Conservation (phyloP, 2,329 filamentous ascomycete species). For the Penicillium thymicola region DNA sequence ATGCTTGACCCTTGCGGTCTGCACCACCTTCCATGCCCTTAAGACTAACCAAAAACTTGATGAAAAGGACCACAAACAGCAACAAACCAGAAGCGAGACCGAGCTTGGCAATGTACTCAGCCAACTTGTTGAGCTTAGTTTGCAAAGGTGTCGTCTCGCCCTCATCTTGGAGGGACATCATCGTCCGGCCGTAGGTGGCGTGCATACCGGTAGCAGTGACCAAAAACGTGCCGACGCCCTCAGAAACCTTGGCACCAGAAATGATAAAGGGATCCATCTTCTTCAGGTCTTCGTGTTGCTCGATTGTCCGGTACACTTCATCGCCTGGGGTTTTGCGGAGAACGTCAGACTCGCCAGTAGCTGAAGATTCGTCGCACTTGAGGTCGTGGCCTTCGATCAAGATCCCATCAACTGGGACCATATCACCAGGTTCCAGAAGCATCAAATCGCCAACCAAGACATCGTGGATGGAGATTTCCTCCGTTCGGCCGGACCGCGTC, state of each 20-base stretch:
- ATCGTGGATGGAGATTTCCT: slow-evolving; percentile 68
- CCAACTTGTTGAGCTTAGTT: slow-evolving; percentile 71
- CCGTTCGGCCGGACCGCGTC: slow-evolving; percentile 68
- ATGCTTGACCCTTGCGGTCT: slow-evolving; percentile 55
- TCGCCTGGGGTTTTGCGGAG: slow-evolving; percentile 64
- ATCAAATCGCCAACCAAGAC: slow-evolving; percentile 72
- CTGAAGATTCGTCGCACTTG: slow-evolving; percentile 71
- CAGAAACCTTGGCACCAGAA: slow-evolving; percentile 72
- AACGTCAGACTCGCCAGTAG: slow-evolving; percentile 72
- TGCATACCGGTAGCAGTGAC: slow-evolving; percentile 72
- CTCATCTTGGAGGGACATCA: slow-evolving; percentile 74
- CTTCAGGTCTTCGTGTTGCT: slow-evolving; percentile 56
- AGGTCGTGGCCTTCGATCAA: slow-evolving; percentile 64
- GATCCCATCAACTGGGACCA: slow-evolving; percentile 70
- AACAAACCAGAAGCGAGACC: slow-evolving; percentile 68
- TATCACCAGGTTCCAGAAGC: slow-evolving; percentile 68
- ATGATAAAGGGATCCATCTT: slow-evolving; percentile 78
- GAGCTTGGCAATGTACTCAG: slow-evolving; percentile 75
- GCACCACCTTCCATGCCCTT: slow-evolving; percentile 46
- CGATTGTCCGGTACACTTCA: slow-evolving; percentile 63
- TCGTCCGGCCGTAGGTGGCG: slow-evolving; percentile 71
- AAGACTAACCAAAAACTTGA: slow-evolving; percentile 68
- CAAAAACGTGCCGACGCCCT: slow-evolving; percentile 72
- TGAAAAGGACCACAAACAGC: slow-evolving; percentile 74
- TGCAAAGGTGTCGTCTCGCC: slow-evolving; percentile 76